Base-by-base conservation (phyloP, 352 stramenopile genomes). In the Phytophthora pini region DNA sequence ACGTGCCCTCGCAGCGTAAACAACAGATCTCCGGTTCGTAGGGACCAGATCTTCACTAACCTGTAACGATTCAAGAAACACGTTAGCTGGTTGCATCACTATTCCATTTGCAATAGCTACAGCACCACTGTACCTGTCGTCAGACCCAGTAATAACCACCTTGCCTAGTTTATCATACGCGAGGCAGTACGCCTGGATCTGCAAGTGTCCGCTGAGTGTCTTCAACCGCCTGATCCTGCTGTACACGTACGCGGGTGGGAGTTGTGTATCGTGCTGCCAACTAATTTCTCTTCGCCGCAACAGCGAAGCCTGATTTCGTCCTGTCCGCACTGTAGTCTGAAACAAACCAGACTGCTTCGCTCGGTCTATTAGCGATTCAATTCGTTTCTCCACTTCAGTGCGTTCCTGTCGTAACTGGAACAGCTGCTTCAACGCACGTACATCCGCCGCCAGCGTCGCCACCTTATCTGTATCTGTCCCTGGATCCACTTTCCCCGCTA, bases 1-100 rank as follows among this genome's bases (percentile, higher is more conserved):
- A 95, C 86, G 50, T 97, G 89, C 5, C 87, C 89, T 45, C 89
- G 88, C 6, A 96, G 68, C 13, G 89, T 95, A 52, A 94, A 93
- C 5, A 87, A 51, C 1, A 97, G 69, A 44, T 95, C 81, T 6
- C 89, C 89, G 5, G 89, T 96, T 24, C 72, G 77, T 29, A 98
- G 69, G 51, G 90, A 97, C 91, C 98, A 99, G 31, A 99, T 88
- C 73, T 99, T 99, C 29, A 98, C 93, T 12, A 99, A 76, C 49
- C 93, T 97, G 60, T 15, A 61, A 4, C 34, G 62, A 41, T 52
- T 53, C 7, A 66, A 47, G 36, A 0, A 46, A 65, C 6, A 41
- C 61, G 53, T 64, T 41, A 53, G 56, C 32, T 6, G 38, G 10
- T 46, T 38, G 13, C 20, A 17, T 34, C 11, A 47, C 59, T 3